Percentiles rank a stretch among this genome's conserved stretches.
phyloP scores from a whole-genome alignment of 331 rosid genomes.

The Quercus tomentella region DNA sequence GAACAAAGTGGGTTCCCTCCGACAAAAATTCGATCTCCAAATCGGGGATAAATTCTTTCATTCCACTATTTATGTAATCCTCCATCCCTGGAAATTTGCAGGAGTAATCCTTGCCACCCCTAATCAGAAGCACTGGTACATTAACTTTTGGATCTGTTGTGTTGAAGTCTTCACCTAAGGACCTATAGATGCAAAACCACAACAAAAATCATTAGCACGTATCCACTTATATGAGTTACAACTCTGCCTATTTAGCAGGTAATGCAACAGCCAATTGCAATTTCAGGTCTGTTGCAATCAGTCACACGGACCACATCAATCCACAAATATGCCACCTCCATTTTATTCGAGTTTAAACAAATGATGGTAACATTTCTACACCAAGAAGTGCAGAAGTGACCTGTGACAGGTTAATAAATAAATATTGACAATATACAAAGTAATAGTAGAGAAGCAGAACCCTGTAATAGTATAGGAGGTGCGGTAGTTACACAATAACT shows the following conservation, averaged over 20 bases:
- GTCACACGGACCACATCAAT: too few species aligned
- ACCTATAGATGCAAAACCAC: conserved; percentile 32
- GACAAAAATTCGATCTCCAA: conserved; percentile 55
- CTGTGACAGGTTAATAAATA: too few species aligned
- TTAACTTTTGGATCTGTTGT: conserved; percentile 39
- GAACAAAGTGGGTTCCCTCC: conserved; percentile 88
- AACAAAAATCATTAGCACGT: conserved; percentile 7
- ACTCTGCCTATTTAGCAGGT: too few species aligned
- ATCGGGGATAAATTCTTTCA: conserved; percentile 51
- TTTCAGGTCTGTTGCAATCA: background rate
- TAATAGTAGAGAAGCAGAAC: background rate
- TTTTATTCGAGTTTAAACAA: background rate
- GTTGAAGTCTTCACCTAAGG: conserved; percentile 29
- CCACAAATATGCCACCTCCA: too few species aligned
- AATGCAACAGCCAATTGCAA: background rate
- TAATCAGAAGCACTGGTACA: conserved; percentile 53
- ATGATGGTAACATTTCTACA: background rate
- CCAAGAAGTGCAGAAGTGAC: background rate
- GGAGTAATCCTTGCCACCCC: conserved; percentile 61
- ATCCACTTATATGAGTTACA: background rate
- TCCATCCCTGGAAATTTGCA: conserved; percentile 63
- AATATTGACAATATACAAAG: background rate
- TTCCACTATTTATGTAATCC: conserved; percentile 55
- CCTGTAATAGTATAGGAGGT: background rate
- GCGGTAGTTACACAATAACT: too few species aligned